Conservation (phyloP, 1,284 basidiomycete genomes). For the Malassezia arunalokei region DNA sequence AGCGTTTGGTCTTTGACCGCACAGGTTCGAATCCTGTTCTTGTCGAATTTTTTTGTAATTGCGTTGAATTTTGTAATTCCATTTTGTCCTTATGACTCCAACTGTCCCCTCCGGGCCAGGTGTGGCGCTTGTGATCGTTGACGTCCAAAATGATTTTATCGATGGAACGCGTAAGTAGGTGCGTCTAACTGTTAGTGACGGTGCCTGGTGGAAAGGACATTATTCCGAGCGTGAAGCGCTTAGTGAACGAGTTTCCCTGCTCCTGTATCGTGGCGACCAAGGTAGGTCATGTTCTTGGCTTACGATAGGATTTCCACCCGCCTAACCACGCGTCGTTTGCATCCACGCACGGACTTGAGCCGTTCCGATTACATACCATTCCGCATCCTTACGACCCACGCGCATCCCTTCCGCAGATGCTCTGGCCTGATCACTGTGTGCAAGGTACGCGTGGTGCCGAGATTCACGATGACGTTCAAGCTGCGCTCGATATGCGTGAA, state of each 20-base stretch:
- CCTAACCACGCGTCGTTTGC: slow-evolving; percentile 57
- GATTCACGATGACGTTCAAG: slow-evolving; percentile 48
- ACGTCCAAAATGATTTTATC: slow-evolving; percentile 19
- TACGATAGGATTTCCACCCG: slow-evolving; percentile 50
- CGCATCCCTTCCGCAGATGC: slow-evolving; percentile 48
- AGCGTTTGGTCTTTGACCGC: slow-evolving; percentile 21
- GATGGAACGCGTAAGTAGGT: slow-evolving; percentile 15
- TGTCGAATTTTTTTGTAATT: slow-evolving; percentile 12
- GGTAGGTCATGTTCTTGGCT: slow-evolving; percentile 18
- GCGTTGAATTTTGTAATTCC: slow-evolving; percentile 16
- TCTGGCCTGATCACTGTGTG: slow-evolving; percentile 59
- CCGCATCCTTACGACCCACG: slow-evolving; percentile 37
- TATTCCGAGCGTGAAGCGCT: not conserved
- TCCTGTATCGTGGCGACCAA: slow-evolving; percentile 19
- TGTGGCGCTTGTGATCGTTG: slow-evolving; percentile 9
- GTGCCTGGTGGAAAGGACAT: slow-evolving; percentile 9
- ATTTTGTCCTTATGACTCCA: not conserved
- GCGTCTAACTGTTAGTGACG: slow-evolving; percentile 10
- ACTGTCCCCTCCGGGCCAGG: not conserved
- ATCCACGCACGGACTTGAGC: slow-evolving; percentile 49
- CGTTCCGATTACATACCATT: slow-evolving; percentile 49
- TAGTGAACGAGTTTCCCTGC: slow-evolving; percentile 7
- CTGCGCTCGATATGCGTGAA: slow-evolving; percentile 27
- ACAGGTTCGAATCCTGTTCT: slow-evolving; percentile 23
- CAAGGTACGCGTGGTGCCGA: slow-evolving; percentile 47